Conservation (phyloP, 2,329 filamentous ascomycete genomes). For the Aureobasidium sp. region DNA sequence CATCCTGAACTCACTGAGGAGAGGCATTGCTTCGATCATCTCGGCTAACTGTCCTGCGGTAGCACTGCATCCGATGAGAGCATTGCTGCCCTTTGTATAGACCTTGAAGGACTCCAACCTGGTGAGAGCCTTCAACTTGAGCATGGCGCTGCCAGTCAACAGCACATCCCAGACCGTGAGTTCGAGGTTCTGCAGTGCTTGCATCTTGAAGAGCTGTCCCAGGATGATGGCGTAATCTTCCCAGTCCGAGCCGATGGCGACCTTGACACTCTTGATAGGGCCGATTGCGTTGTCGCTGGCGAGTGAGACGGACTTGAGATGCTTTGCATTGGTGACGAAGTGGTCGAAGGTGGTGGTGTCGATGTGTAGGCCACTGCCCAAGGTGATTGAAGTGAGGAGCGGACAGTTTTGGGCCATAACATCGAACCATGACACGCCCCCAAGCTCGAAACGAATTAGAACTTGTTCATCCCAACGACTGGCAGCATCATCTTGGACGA, state of each 20-base stretch:
- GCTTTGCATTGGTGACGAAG: neutral
- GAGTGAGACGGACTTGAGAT: neutral
- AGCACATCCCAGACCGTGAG: neutral
- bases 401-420: neutral
- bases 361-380: neutral
- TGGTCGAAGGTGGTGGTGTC: neutral
- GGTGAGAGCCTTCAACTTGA: neutral
- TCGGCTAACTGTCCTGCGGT: neutral
- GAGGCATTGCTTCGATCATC: neutral
- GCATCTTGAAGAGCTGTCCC: neutral
- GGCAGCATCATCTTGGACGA: neutral
- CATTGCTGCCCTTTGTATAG: neutral
- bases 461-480: too few species aligned
- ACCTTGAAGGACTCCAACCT: neutral
- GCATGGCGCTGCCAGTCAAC: neutral
- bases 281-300: neutral
- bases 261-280: neutral
- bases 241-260: neutral
- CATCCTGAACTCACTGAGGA: neutral
- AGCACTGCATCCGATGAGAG: neutral
- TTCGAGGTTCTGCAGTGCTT: neutral
- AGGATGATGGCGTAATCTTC: neutral
- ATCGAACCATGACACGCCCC: neutral
- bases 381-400: neutral
- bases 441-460: neutral